Evolutionary conservation across 2,329 filamentous ascomycete genomes (phyloP).

Genomic region (Arthrobotrys megalospora): DNA sequence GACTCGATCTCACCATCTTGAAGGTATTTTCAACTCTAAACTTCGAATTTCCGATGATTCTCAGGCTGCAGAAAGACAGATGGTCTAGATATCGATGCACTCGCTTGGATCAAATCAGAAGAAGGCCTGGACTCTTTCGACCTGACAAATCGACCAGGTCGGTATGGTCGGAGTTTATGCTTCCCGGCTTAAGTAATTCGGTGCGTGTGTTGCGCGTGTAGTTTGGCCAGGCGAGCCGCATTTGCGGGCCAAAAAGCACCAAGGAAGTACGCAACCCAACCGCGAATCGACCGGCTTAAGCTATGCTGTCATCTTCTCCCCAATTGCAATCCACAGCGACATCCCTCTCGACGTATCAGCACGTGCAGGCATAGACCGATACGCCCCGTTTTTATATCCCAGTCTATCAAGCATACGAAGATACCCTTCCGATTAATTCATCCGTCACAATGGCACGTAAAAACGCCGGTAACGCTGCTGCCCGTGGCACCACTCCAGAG

Average conservation of each 20-base stretch:
- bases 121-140: constrained; percentile 1
- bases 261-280: constrained; percentile 44
- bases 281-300: constrained; percentile 43
- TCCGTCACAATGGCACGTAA: constrained; percentile 59
- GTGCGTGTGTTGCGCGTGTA: constrained; percentile 51
- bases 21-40: background rate
- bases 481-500: constrained; percentile 53
- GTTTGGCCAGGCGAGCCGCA: constrained; percentile 37
- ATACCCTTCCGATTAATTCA: background rate
- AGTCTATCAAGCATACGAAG: background rate
- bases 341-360: constrained; percentile 33
- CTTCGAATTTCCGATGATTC: background rate
- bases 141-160: constrained; percentile 31
- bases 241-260: background rate
- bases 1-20: constrained; percentile 39
- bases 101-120: constrained; percentile 8
- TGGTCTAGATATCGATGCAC: constrained; percentile 9
- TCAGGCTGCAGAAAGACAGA: constrained; percentile 1
- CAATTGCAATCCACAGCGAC: constrained; percentile 27
- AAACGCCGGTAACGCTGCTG: constrained; percentile 41
- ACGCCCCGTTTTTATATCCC: background rate
- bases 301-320: constrained; percentile 61
- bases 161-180: constrained; percentile 25
- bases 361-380: constrained; percentile 21
- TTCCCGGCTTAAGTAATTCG: constrained; percentile 42